Conservation (phyloP, 2,329 filamentous ascomycete species). For the Leptographium galeiforme region DNA sequence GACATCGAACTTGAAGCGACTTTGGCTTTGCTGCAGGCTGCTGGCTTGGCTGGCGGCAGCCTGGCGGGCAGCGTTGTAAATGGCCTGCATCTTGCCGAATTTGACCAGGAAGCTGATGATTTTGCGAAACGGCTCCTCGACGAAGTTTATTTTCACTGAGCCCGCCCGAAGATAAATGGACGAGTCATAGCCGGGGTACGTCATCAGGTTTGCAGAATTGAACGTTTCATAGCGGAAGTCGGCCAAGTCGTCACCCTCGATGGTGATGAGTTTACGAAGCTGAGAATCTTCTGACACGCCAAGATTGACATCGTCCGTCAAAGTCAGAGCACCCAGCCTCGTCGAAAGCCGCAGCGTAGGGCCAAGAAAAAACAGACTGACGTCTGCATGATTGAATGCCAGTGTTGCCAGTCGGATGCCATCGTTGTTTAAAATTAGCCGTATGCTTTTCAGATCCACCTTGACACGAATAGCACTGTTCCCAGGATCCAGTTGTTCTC, state of each 20-base stretch:
- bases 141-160: constrained; percentile 91
- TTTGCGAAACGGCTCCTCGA: constrained; percentile 94
- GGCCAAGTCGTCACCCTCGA: constrained; percentile 87
- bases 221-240: constrained; percentile 98
- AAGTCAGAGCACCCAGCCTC: constrained; percentile 70
- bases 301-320: constrained; percentile 88
- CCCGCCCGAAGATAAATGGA: constrained; percentile 83
- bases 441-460: constrained; percentile 83
- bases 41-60: constrained; percentile 88
- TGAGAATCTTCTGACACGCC: constrained; percentile 72
- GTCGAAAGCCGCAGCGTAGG: constrained; percentile 80
- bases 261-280: constrained; percentile 77
- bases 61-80: constrained; percentile 93
- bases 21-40: constrained; percentile 81
- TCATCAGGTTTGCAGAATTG: constrained; percentile 52
- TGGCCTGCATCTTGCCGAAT: constrained; percentile 98
- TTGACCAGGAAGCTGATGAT: constrained; percentile 97
- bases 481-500: constrained; percentile 8
- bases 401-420: constrained; percentile 87
- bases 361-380: constrained; percentile 76
- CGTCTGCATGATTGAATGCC: constrained; percentile 82
- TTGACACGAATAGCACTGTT: constrained; percentile 82
- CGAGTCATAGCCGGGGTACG: constrained; percentile 89
- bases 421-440: constrained; percentile 92
- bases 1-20: constrained; percentile 87